Percentiles rank a stretch among this genome's conserved stretches.
These are phyloP conservation scores for Euphorbia lathyris DNA, from an alignment of 345 rosid genomes.

Conservation along the genomic window DNA sequence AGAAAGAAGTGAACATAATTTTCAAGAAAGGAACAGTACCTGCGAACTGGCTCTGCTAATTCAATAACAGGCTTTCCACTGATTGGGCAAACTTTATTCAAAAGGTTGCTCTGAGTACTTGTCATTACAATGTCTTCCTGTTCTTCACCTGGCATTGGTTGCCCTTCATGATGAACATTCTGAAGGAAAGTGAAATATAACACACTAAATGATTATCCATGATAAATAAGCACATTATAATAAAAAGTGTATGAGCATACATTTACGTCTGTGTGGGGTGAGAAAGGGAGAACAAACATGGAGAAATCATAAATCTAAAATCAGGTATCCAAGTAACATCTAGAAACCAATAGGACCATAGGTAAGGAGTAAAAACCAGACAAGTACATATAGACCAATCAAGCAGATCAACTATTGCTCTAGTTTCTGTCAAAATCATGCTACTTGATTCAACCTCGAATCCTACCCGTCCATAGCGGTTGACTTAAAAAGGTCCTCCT, in stretches of 20 bases:
- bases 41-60: conserved; percentile 78
- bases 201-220: conserved; percentile 1
- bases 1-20: background rate
- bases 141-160: conserved; percentile 92
- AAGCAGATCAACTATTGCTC: background rate
- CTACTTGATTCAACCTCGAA: background rate
- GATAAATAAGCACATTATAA: background rate
- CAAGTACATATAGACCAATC: background rate
- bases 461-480: background rate
- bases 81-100: conserved; percentile 72
- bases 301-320: conserved; percentile 1
- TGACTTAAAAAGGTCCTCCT: background rate
- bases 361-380: background rate
- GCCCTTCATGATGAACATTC: conserved; percentile 87
- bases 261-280: background rate
- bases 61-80: conserved; percentile 76
- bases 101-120: conserved; percentile 66
- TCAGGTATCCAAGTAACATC: background rate
- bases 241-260: background rate
- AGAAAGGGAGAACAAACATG: background rate
- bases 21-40: conserved; percentile 41
- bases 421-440: background rate
- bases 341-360: background rate
- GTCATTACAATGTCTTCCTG: conserved; percentile 88
- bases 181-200: conserved; percentile 29